Evolutionary conservation across 192 early-diverging fungal species (phyloP), one percentile per base, ranked within the genome.

Genomic region (Coemansia sp.): DNA sequence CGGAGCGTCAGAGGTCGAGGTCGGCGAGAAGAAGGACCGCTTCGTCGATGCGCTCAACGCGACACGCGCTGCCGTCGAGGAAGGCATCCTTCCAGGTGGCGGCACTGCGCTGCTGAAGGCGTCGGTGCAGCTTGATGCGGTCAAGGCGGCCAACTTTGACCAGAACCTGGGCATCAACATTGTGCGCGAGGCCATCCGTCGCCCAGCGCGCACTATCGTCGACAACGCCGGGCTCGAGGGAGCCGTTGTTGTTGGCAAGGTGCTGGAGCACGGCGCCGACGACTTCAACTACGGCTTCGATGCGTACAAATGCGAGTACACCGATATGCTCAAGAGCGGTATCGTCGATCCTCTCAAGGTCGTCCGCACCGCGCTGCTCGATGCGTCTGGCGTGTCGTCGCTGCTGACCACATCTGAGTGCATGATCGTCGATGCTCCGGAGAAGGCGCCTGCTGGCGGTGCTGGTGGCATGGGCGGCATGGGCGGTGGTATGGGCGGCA

Each of bases 11-110:
- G 98, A 99, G 85, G 94, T 99, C 62, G 98, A 99, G 85, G 98
- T 99, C 37, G 96, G 97, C 60, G 98, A 99, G 84, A 99, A 99
- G 93, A 99, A 99, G 90, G 98, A 99, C 87, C 88, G 98, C 72
- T 95, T 98, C 73, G 96, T 95, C 68, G 98, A 99, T 83, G 95
- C 98, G 22, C 85, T 99, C 66, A 95, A 95, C 75, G 98, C 98
- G 51, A 99, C 97, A 22, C 95, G 97, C 69, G 97, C 97, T 45
- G 98, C 98, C 58, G 97, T 99, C 66, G 96, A 98, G 85, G 95
- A 97, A 84, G 98, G 98, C 73, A 98, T 98, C 74, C 91, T 99
- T 40, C 98, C 98, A 11, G 98, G 98, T 63, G 98, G 98, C 77
- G 98, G 98, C 65, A 92, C 93, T 41, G 97, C 97, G 19, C 88